Evolutionary conservation across 805 yeast species (phyloP).

Genomic region (Saccharomycopsis javanensis): DNA sequence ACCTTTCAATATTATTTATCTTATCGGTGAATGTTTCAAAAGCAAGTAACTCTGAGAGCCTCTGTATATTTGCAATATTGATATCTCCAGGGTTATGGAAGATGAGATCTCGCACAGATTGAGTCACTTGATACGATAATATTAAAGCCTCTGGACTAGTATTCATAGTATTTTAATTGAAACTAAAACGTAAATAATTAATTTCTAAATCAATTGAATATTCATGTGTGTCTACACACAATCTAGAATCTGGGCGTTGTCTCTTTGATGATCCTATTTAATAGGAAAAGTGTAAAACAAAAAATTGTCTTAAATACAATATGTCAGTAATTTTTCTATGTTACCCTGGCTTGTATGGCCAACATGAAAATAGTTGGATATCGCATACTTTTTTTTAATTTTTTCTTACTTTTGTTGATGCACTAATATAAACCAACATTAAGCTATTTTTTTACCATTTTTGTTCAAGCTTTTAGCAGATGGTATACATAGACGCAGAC

Average conservation of each 20-base stretch:
- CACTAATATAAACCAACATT: background rate
- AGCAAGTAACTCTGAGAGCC: slow-evolving; percentile 15
- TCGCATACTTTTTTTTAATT: background rate
- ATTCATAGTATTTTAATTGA: background rate
- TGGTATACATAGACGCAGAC: too few relatives aligned
- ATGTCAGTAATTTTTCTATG: background rate
- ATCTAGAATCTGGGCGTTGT: too few relatives aligned
- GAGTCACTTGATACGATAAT: background rate
- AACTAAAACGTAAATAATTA: background rate
- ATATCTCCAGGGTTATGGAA: slow-evolving; percentile 15
- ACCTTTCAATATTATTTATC: slow-evolving; percentile 21
- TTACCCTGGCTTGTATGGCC: background rate
- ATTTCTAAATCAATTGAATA: background rate
- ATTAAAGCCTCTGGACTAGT: background rate
- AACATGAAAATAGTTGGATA: background rate
- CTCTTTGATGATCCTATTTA: too few relatives aligned
- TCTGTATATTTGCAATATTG: slow-evolving; percentile 9
- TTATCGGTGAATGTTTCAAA: slow-evolving; percentile 16
- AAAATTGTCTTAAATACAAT: too few relatives aligned
- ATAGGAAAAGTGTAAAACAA: too few relatives aligned
- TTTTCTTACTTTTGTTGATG: background rate
- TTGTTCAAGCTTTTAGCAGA: background rate
- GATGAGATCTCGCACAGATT: background rate
- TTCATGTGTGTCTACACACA: background rate
- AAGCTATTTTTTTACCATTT: background rate